Conservation (phyloP, 2,329 filamentous ascomycete species). For the Neodidymelliopsis sp. region DNA sequence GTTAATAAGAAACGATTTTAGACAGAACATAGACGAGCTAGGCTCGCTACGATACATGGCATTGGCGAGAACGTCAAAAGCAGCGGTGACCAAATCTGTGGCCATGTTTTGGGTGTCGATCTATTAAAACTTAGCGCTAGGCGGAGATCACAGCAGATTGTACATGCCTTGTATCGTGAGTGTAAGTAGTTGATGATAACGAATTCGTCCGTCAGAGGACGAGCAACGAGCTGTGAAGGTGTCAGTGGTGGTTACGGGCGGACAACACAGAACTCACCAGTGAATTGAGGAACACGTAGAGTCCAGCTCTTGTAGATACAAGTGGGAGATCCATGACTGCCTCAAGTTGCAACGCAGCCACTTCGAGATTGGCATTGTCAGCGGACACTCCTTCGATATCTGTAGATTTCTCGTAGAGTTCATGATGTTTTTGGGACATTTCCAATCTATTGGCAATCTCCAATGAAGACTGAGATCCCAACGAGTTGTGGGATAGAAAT, state of each 20-base stretch:
- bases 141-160: conserved; percentile 13
- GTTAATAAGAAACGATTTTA: conserved; percentile 88
- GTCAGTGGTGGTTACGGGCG: conserved; percentile 40
- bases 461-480: conserved; percentile 59
- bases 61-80: conserved; percentile 90
- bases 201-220: conserved; percentile 83
- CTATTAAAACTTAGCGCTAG: conserved; percentile 54
- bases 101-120: conserved; percentile 79
- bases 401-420: conserved; percentile 53
- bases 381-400: conserved; percentile 52
- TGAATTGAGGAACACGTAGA: conserved; percentile 86
- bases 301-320: conserved; percentile 77
- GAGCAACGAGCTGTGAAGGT: conserved; percentile 72
- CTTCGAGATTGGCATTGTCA: conserved; percentile 49
- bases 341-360: conserved; percentile 60
- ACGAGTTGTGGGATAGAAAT: conserved; percentile 63
- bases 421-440: conserved; percentile 51
- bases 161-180: conserved; percentile 78
- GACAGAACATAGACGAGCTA: conserved; percentile 68
- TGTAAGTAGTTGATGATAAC: conserved; percentile 81
- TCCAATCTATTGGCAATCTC: conserved; percentile 52
- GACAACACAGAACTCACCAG: conserved; percentile 62
- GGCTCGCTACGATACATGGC: conserved; percentile 76
- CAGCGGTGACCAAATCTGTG: conserved; percentile 83
- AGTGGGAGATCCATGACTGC: conserved; percentile 71